phyloP scores from a whole-genome alignment of 1,284 basidiomycete genomes.

The Porogramme epimiltina region DNA sequence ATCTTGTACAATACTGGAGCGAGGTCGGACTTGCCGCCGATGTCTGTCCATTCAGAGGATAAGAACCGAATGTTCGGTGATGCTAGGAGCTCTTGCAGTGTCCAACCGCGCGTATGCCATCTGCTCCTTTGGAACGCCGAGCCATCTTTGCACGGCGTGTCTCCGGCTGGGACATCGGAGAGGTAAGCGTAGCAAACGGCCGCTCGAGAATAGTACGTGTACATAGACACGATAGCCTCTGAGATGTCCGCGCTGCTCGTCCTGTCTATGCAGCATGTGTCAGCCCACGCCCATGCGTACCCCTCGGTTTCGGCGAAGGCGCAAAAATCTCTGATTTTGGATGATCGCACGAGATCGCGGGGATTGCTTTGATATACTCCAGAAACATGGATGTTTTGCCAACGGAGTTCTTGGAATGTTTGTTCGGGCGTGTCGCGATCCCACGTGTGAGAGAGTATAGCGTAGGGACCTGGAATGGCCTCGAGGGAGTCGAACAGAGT shows the following conservation, averaged over 20 bases:
- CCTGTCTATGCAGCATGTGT: constrained; percentile 12
- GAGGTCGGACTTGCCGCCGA: constrained; percentile 7
- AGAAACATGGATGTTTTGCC: no score
- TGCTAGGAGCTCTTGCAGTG: constrained; percentile 13
- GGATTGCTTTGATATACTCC: no score
- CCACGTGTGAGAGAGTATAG: background rate
- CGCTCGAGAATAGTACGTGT: background rate
- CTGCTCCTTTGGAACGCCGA: constrained; percentile 1
- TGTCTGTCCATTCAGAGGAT: constrained; percentile 2
- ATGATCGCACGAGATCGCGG: no score
- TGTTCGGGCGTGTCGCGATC: background rate
- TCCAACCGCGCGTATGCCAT: constrained; percentile 13
- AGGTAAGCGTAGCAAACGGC: constrained; percentile 6
- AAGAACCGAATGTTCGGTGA: constrained; percentile 7
- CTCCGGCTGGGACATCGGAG: background rate
- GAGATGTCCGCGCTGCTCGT: constrained; percentile 8
- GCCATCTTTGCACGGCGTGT: background rate
- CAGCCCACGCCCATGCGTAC: constrained; percentile 6
- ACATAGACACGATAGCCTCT: constrained; percentile 11
- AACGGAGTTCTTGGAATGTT: background rate
- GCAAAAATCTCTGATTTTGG: background rate
- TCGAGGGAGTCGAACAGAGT: background rate
- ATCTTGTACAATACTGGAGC: constrained; percentile 1
- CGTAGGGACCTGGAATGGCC: background rate
- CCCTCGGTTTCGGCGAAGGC: constrained; percentile 1